A percentile compares a stretch with the other conserved stretches of the same genome.
These are phyloP conservation scores for Triglochin maritima DNA, from an alignment of 106 monocot species.

Conservation along the genomic window DNA sequence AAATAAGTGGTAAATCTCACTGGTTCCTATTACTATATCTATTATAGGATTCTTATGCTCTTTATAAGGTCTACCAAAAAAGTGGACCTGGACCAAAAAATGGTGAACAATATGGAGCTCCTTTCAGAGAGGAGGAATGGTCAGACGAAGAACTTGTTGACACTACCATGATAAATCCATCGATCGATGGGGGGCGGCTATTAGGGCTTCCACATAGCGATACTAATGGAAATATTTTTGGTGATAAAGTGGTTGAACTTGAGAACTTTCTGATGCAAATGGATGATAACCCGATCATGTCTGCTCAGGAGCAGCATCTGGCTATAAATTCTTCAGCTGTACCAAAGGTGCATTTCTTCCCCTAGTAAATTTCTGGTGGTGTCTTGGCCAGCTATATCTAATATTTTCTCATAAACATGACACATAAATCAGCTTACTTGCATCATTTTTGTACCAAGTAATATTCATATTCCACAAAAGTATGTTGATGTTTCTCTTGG, in stretches of 20 bases:
- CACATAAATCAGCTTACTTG: too few relatives aligned
- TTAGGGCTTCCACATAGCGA: neutral
- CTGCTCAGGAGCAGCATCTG: slow-evolving; percentile 1
- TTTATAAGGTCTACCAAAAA: slow-evolving; percentile 64
- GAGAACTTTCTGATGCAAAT: slow-evolving; percentile 34
- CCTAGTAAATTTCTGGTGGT: too few relatives aligned
- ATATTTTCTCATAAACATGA: too few relatives aligned
- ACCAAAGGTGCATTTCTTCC: neutral
- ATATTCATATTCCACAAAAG: neutral
- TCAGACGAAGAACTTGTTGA: slow-evolving; percentile 22
- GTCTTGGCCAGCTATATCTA: too few relatives aligned
- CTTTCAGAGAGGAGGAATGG: slow-evolving; percentile 78
- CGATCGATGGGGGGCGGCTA: neutral
- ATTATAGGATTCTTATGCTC: slow-evolving; percentile 54
- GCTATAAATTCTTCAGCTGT: neutral
- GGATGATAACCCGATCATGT: slow-evolving; percentile 10
- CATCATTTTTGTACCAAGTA: too few relatives aligned
- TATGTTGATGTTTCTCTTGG: neutral
- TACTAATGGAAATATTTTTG: neutral
- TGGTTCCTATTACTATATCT: neutral
- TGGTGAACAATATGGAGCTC: slow-evolving; percentile 85
- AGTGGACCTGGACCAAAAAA: slow-evolving; percentile 87
- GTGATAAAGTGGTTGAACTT: slow-evolving; percentile 8
- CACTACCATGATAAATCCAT: neutral
- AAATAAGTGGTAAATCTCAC: too few relatives aligned